Evolutionary conservation across 2,329 filamentous ascomycete species (phyloP), one percentile per base, ranked within the genome.

Genomic region (Penicillium occitanis): DNA sequence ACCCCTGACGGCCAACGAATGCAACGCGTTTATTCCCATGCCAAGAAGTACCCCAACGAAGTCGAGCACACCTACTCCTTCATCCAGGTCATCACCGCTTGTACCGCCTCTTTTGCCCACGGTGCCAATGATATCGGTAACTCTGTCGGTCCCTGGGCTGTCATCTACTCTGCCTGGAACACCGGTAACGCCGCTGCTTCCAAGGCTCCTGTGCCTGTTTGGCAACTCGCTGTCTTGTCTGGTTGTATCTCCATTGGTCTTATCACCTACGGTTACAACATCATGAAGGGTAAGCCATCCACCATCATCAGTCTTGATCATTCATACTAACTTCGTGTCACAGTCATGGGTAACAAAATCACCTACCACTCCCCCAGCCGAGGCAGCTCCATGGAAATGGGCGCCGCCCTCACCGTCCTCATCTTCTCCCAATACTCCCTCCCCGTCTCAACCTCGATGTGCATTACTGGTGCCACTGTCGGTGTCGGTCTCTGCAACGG

Each of bases 261-360:
- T 66, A 82, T 88, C 73, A 92, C 90, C 14, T 92, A 92, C 72
- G 90, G 90, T 10, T 92, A 92, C 82, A 92, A 92, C 82, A 92
- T 92, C 80, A 92, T 92, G 90, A 91, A 91, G 81, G 87, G 86
- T 87, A 79, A 77, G 84, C 69, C 11, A n/a, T 3, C 42, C 17
- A 3, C 19, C 57, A 33, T 33, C 30, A 33, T 33, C 30, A 33
- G 30, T 33, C 2, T 33, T 33, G 7, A 1, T 33, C 30, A 7
- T 33, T 33, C 30, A 33, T 33, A 62, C 68, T 70, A 69, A 68
- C 69, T 5, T 2, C 5, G 2, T 73, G 65, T n/a, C 42, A 61
- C 70, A 88, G 88, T 91, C 78, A 92, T 92, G 90, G 90, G 90
- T 63, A 93, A 92, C 84, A 90, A 90, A 79, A 88, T 91, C 76